Percentiles rank a stretch among this genome's conserved stretches.
These are phyloP conservation scores for Cardiospermum halicacabum DNA, from an alignment of 345 rosid species.

Conservation along the genomic window DNA sequence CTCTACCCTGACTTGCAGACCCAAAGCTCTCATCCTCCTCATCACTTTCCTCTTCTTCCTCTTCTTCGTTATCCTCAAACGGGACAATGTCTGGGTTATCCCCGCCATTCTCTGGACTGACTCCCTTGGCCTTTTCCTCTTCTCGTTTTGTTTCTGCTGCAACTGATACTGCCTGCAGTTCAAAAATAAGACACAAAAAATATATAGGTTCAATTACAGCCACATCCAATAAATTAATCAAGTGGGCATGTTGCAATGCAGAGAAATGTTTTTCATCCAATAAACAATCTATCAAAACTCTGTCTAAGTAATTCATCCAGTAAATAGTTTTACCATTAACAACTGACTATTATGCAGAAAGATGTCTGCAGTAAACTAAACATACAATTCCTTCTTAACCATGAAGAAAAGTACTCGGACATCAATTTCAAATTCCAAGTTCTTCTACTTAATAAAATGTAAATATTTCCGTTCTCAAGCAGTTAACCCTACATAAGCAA, in stretches of 20 bases:
- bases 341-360: neutral
- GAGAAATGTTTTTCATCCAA: neutral
- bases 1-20: slow-evolving; percentile 66
- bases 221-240: slow-evolving; percentile 1
- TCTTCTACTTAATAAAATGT: neutral
- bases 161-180: slow-evolving; percentile 61
- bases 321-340: neutral
- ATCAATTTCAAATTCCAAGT: neutral
- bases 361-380: neutral
- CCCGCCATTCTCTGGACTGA: slow-evolving; percentile 63
- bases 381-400: no score
- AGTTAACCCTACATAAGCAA: no score
- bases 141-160: slow-evolving; percentile 95
- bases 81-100: slow-evolving; percentile 97
- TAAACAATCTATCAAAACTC: neutral
- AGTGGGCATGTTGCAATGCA: slow-evolving; percentile 4
- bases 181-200: slow-evolving; percentile 13
- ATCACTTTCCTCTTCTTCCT: slow-evolving; percentile 93
- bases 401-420: neutral
- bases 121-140: slow-evolving; percentile 96
- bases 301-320: neutral
- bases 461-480: no score
- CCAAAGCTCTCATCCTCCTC: slow-evolving; percentile 71
- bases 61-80: slow-evolving; percentile 96
- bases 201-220: slow-evolving; percentile 7